Evolutionary conservation across 495 filamentous ascomycete species (phyloP).

Genomic region (Zalerion maritima): DNA sequence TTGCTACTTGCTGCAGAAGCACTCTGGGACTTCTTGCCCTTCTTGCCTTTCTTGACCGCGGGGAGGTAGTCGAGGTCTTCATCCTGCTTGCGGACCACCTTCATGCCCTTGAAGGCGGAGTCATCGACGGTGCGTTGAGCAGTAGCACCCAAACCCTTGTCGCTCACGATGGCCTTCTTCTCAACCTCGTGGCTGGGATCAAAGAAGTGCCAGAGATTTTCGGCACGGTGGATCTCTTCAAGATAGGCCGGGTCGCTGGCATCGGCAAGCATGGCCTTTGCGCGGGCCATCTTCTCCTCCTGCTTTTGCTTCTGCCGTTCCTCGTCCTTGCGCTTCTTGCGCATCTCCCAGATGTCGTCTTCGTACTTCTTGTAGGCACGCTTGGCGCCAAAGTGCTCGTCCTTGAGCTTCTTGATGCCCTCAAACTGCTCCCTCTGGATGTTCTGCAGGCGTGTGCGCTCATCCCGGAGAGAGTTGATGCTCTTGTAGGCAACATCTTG

Average conservation of each 20-base stretch:
- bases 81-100: slow-evolving; percentile 65
- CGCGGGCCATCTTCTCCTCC: slow-evolving; percentile 71
- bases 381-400: slow-evolving; percentile 63
- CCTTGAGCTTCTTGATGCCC: slow-evolving; percentile 69
- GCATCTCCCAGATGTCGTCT: slow-evolving; percentile 54
- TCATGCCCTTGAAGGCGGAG: slow-evolving; percentile 60
- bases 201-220: slow-evolving; percentile 77
- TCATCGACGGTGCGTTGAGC: slow-evolving; percentile 71
- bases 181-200: slow-evolving; percentile 59
- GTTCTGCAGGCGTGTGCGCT: slow-evolving; percentile 63
- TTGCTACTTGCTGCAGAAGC: slow-evolving; percentile 37
- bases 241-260: slow-evolving; percentile 78
- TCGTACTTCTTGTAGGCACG: slow-evolving; percentile 70
- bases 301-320: slow-evolving; percentile 71
- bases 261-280: slow-evolving; percentile 75
- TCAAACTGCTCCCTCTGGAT: slow-evolving; percentile 75
- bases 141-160: slow-evolving; percentile 47
- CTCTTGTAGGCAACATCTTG: slow-evolving; percentile 78
- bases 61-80: slow-evolving; percentile 79
- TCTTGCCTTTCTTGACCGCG: slow-evolving; percentile 84
- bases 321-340: slow-evolving; percentile 36
- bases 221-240: slow-evolving; percentile 77
- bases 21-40: slow-evolving; percentile 48
- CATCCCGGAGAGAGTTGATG: slow-evolving; percentile 74
- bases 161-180: slow-evolving; percentile 47